Base-by-base conservation (phyloP, 2,329 filamentous ascomycete genomes). In the Penicillium polonicum region DNA sequence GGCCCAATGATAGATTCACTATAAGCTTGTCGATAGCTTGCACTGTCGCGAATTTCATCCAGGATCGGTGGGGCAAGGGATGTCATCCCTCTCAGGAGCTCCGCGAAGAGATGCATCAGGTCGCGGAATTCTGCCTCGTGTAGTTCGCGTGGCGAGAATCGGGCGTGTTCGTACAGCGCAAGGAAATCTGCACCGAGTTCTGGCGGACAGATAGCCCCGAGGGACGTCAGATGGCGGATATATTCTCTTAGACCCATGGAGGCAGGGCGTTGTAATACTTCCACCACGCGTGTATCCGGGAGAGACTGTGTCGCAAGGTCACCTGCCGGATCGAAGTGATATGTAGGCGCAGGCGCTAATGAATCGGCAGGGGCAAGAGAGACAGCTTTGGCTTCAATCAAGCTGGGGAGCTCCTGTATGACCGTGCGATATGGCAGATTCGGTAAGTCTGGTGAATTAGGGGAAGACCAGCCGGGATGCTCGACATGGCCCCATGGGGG, bases 381-480 rank as follows among this genome's bases (percentile, higher is more conserved):
- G n/a, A 97, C 85, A 1, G 92, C 93, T 73, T 93, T 93, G 10
- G 91, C 93, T 78, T 97, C 93, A 61, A 97, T 90, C 29, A 97
- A 82, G 70, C 95, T 88, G 1, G 92, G 91, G 25, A 99, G 81
- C 74, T 97, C 93, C 38, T 84, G 82, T 19, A 97, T 81, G 25
- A 99, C 91, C 2, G 86, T 86, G 65, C 82, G 83, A 74, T 96
- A 97, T 63, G 95, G 87, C n/a, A 97, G 77, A 68, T 91, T 86
- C 5, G 91, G 87, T 19, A 94, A 77, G 69, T 94, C 89, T 9
- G 83, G 79, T 1, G 86, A 88, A 31, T 84, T 83, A 6, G 93
- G 93, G 2, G 91, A 90, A 2, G 89, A 88, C 93, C 94, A 97
- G 51, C 93, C 94, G 17, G 86, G 81, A 71, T 99, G 94, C 59